Evolutionary conservation across 169 alveolate species (phyloP), one percentile per base, ranked within the genome.

Genomic region (Eimeria acervulina): DNA sequence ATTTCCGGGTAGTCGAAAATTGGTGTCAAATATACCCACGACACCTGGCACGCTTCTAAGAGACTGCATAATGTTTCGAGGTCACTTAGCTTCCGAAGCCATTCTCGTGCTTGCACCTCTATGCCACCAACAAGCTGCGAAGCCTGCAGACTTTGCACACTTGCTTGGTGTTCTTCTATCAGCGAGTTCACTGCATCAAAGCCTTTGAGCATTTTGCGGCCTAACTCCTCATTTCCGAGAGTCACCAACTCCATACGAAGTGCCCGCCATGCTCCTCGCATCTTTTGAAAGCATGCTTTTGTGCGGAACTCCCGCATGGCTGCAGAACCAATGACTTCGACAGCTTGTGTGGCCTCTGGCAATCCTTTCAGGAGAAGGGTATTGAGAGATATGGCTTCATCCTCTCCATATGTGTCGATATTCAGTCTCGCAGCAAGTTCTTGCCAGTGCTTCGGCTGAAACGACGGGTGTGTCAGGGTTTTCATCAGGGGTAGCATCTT

Each of bases 151-250:
- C 99, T 98, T 93, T 97, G 98, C 44, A 98, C 97, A 90, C 97
- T 97, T 59, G 98, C 96, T 81, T 97, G 97, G 90, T 97, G 98
- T 66, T 98, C 99, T 44, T 98, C 99, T n/a, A 98, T 97, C 74
- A 97, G 89, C 23, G 97, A 92, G 85, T 97, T 97, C 55, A 98
- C 96, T 31, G 97, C 98, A 76, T 98, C 99, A 63, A 98, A 96
- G 66, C 99, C 98, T 88, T 96, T 96, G 40, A 97, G 96, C 40
- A 98, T 94, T 95, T 95, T 83, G 93, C 96, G 87, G 68, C 90
- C 70, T 66, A 51, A 95, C 38, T 95, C 98, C 95, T 97, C 97
- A 81, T 96, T 96, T 1, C 98, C 98, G 12, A 97, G 95, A 31
- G 93, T 96, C 97, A 87, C 97, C 97, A 52, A 96, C 68, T 91